Percentiles rank a stretch among this genome's conserved stretches.
phyloP scores from a whole-genome alignment of 306 rosid genomes.

The Dicorynia guianensis region DNA sequence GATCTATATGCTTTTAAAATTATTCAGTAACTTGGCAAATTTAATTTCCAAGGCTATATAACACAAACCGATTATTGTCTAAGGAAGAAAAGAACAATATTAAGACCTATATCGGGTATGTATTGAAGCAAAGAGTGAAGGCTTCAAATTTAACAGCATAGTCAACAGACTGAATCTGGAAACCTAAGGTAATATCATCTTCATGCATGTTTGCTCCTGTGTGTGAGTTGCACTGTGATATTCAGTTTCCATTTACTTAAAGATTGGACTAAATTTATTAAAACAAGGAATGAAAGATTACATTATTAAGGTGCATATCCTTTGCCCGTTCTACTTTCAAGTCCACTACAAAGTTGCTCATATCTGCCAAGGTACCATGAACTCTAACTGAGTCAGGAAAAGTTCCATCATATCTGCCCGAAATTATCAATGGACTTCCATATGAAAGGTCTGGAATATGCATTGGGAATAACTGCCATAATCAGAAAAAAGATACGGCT shows the following conservation, averaged over 20 bases:
- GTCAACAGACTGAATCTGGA: conserved; percentile 10
- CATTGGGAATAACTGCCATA: conserved; percentile 75
- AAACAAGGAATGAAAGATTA: conserved; percentile 49
- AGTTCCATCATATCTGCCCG: conserved; percentile 86
- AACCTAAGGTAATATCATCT: not conserved
- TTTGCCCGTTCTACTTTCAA: conserved; percentile 73
- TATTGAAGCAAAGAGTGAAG: conserved; percentile 2
- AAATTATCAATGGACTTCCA: conserved; percentile 75
- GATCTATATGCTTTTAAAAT: conserved; percentile 10
- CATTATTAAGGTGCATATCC: conserved; percentile 78
- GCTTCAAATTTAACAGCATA: not conserved
- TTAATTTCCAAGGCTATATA: not conserved
- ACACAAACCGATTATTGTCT: not conserved
- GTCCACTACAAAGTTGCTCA: conserved; percentile 62
- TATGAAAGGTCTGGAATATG: conserved; percentile 79
- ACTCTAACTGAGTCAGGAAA: conserved; percentile 70
- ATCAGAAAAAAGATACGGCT: not conserved
- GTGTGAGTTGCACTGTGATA: conserved; percentile 19
- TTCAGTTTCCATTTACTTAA: conserved; percentile 12
- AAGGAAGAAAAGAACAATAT: conserved; percentile 12
- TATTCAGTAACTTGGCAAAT: not conserved
- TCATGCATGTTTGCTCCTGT: not conserved
- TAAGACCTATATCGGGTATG: not conserved
- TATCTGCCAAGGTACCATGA: conserved; percentile 77
- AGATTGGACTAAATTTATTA: not conserved